A percentile compares a stretch with the other conserved stretches of the same genome.
Evolutionary conservation across 2,329 filamentous ascomycete genomes (phyloP).

Genomic region (Thielaviopsis ethacetica): DNA sequence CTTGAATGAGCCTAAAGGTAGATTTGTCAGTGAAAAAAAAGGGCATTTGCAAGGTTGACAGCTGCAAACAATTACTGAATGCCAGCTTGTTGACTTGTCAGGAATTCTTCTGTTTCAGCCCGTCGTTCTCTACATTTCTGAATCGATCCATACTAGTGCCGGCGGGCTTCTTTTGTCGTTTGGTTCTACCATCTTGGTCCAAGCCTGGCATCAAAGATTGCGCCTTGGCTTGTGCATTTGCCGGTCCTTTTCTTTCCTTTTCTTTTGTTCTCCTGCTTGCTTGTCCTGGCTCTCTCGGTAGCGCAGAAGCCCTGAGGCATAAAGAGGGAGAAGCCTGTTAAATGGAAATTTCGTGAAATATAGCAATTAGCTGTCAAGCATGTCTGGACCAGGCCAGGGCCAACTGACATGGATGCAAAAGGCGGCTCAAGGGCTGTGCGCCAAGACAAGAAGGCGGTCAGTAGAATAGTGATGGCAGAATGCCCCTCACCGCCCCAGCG

Average conservation of each 20-base stretch:
- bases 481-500: background rate
- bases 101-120: background rate
- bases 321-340: background rate
- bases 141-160: background rate
- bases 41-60: background rate
- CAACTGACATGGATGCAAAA: background rate
- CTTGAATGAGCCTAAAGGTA: too few relatives aligned
- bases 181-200: background rate
- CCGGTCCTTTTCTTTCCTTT: background rate
- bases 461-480: background rate
- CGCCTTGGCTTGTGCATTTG: background rate
- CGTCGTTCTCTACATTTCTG: background rate
- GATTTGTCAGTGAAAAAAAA: too few relatives aligned
- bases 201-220: background rate
- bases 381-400: background rate
- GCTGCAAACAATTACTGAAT: background rate
- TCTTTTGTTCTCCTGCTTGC: background rate
- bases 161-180: too few relatives aligned
- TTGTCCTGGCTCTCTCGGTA: background rate
- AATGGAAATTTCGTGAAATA: background rate
- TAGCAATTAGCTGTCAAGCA: background rate
- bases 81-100: background rate
- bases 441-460: background rate
- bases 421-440: background rate
- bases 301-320: background rate